These are phyloP conservation scores for Eragrostis curvula DNA, from an alignment of 176 grass and related monocot species.

Conservation along the genomic window DNA sequence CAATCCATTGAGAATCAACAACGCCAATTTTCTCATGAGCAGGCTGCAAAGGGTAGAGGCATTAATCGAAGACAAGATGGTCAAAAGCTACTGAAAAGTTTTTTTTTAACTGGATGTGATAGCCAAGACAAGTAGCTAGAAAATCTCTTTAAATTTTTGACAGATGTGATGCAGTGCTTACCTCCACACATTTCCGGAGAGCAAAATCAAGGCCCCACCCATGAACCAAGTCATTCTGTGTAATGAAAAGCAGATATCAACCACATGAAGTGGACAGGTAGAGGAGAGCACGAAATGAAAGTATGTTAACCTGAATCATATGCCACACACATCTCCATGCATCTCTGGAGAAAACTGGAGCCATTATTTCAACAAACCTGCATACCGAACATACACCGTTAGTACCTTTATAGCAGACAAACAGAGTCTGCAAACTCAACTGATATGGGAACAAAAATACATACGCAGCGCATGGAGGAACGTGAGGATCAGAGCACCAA, in stretches of 20 bases:
- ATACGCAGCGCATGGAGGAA: constrained; percentile 93
- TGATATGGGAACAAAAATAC: constrained; percentile 6
- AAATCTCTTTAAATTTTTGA: constrained; percentile 7
- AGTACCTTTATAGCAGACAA: not conserved
- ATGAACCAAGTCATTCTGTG: constrained; percentile 89
- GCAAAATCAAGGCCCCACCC: constrained; percentile 98
- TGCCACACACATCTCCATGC: constrained; percentile 96
- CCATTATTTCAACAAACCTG: constrained; percentile 99
- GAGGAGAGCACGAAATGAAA: not conserved
- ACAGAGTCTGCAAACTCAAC: not conserved
- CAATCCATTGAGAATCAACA: constrained; percentile 97
- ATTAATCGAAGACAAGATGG: not conserved
- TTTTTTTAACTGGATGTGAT: not conserved
- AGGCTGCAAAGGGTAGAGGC: constrained; percentile 52
- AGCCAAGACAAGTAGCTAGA: not conserved
- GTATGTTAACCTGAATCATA: constrained; percentile 82
- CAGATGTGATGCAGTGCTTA: constrained; percentile 12
- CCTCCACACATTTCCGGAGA: constrained; percentile 85
- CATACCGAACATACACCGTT: constrained; percentile 12
- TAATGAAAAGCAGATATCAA: constrained; percentile 14
- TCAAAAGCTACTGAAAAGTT: not conserved
- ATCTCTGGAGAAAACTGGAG: constrained; percentile 91
- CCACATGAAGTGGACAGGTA: not conserved
- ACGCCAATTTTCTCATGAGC: constrained; percentile 89
- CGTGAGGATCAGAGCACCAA: constrained; percentile 77